Base-by-base conservation (phyloP, 228 moss, liverwort and hornwort species). In the Sphagnum fallax region DNA sequence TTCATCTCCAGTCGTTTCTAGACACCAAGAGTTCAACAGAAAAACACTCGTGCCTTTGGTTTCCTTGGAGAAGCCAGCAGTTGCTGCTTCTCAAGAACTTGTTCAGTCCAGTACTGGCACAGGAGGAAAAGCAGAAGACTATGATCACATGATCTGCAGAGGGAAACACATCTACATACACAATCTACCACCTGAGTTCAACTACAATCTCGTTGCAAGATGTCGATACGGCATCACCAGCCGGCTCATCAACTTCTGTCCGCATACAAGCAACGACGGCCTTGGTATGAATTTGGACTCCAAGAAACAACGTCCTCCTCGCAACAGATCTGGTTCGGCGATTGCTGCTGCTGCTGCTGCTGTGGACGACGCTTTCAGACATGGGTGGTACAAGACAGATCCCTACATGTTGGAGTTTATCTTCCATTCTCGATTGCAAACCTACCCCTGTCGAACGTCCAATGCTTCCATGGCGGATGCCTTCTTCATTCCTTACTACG, bases 171-270 rank as follows among this genome's bases (percentile, higher is more conserved):
- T 77, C 15, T 77, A 68, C 77, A 77, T 77, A 72, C 73, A 77
- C 32, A 59, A 77, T 65, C 64, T 77, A 5, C 77, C 77, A 4
- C 62, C 63, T 9, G 64, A 77, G 52, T 73, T 73, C 69, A 77
- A 77, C 69, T 18, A 6, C 47, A 72, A 69, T 18, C 61, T 77
- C 49, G 50, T 77, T 13, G 57, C 18, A 13, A 63, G 67, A 18
- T 77, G 77, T 58, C 67, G 53, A 15, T 72, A 73, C 50, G 68
- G 52, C 14, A 63, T 69, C 8, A 69, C 69, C 2, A 64, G 52
- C n/a, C 73, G 77, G 77, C 68, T 77, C 32, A 73, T 77, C 32
- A 73, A 77, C 65, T 77, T 77, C 68, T 77, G 77, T 51, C 73
- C 77, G 5, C 77, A 77, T 52, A 52, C 68, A 6, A 50, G 63